phyloP scores from a whole-genome alignment of 352 stramenopile genomes.

The Pythium sp. region DNA sequence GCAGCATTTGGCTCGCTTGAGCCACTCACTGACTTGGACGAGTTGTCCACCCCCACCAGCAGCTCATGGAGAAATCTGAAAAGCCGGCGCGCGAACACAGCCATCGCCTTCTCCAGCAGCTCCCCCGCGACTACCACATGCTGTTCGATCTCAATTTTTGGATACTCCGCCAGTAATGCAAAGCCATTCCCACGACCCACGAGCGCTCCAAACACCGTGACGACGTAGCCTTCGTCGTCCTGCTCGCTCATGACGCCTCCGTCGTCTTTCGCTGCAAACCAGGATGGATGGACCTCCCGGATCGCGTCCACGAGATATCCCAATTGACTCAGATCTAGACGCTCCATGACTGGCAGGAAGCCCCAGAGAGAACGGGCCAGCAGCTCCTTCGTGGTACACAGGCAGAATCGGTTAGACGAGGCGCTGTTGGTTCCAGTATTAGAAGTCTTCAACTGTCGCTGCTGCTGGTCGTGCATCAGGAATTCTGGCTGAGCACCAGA shows the following conservation, averaged over 20 bases:
- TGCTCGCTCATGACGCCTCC: background rate
- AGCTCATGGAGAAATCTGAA: slow-evolving; percentile 39
- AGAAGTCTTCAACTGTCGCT: background rate
- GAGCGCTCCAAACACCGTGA: slow-evolving; percentile 23
- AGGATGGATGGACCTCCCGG: background rate
- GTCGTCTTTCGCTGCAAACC: slow-evolving; percentile 8
- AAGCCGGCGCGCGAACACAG: slow-evolving; percentile 47
- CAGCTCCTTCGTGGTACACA: slow-evolving; percentile 23
- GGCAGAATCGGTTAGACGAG: slow-evolving; percentile 5
- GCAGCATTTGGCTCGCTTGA: background rate
- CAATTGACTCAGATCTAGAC: background rate
- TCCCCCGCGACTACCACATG: slow-evolving; percentile 39
- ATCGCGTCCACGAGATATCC: background rate
- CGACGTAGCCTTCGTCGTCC: slow-evolving; percentile 26
- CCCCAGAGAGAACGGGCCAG: slow-evolving; percentile 29
- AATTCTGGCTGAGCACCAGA: slow-evolving; percentile 10
- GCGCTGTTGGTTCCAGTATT: background rate
- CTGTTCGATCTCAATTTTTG: slow-evolving; percentile 25
- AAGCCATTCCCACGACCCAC: slow-evolving; percentile 22
- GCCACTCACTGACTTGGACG: background rate
- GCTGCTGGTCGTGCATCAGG: slow-evolving; percentile 17
- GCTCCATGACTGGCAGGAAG: slow-evolving; percentile 17
- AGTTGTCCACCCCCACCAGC: background rate
- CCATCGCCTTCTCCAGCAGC: slow-evolving; percentile 45
- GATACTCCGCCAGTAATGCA: slow-evolving; percentile 9